Evolutionary conservation across 2,329 filamentous ascomycete genomes (phyloP), one percentile per base, ranked within the genome.

Genomic region (Diaporthe helianthi): DNA sequence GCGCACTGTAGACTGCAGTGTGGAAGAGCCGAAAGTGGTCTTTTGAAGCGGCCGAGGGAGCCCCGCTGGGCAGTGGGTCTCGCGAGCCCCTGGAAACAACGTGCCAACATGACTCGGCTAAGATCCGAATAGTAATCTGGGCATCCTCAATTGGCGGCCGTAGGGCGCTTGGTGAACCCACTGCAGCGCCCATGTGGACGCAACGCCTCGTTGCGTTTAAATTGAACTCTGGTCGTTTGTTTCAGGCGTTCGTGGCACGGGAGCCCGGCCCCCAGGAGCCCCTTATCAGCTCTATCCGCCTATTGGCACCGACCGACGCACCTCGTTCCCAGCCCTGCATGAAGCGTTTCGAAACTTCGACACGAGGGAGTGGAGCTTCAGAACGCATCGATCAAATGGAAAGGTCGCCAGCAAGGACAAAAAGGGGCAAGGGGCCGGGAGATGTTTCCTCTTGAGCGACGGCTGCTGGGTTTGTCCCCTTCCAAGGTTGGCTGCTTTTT

Each of bases 271-370:
- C n/a, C n/a, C n/a, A n/a, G n/a, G n/a, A n/a, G 3, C 3, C 22
- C 54, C 26, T 22, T 15, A 15, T 49, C 12, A 22, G n/a, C 46
- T 29, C 26, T 15, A 7, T 38, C 4, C 29, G n/a, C 46, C 26
- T 22, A 41, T 66, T 52, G 29, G 46, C 52, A 38, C 17, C 46
- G 58, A 38, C 17, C 46, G 58, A 9, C 29, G 51, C 47, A 29
- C 8, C 33, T 17, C 31, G n/a, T n/a, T 53, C 12, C 38, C 31
- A 15, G 13, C 36, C 47, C 58, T 6, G 67, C 53, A 69, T 69
- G 52, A 61, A 47, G 55, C 46, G 53, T 69, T 69, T 66, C 61
- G 67, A 69, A 66, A 69, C 61, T 33, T 36, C 31, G n/a, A 38
- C 26, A 33, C 24, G 60, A 52, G n/a, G n/a, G 33, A 41, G 67